Conservation (phyloP, 2,329 filamentous ascomycete species). For the Aphanocladium album region DNA sequence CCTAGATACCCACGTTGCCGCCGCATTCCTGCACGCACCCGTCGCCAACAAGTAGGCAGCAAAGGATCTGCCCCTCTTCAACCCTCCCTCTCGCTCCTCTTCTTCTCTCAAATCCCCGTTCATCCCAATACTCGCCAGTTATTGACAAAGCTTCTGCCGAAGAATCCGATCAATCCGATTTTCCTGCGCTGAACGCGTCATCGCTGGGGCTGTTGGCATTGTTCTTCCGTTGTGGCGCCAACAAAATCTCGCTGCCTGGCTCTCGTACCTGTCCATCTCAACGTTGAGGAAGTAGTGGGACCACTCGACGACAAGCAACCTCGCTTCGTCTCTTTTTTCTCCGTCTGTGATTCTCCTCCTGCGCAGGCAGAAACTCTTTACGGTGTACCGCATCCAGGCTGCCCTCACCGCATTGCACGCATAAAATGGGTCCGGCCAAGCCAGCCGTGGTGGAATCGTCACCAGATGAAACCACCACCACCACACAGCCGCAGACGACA, state of each 20-base stretch:
- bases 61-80: too few species aligned
- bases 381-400: too few species aligned
- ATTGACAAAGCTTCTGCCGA: neutral
- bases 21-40: too few species aligned
- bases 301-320: neutral
- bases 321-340: neutral
- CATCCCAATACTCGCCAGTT: too few species aligned
- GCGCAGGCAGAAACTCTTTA: too few species aligned
- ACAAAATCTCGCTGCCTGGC: neutral
- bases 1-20: too few species aligned
- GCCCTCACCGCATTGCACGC: neutral
- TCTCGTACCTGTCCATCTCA: neutral
- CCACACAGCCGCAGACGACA: neutral
- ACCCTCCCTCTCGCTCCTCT: too few species aligned
- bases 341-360: too few species aligned
- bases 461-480: neutral
- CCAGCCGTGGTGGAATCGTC: neutral
- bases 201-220: neutral
- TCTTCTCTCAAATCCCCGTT: too few species aligned
- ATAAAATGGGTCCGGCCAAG: constrained; percentile 2
- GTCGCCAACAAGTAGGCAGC: too few species aligned
- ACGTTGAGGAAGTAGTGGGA: neutral
- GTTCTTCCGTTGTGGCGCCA: neutral
- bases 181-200: neutral
- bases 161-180: neutral